Conservation (phyloP, 192 early-diverging fungal species). For the Rhizoclosmatium sp. region DNA sequence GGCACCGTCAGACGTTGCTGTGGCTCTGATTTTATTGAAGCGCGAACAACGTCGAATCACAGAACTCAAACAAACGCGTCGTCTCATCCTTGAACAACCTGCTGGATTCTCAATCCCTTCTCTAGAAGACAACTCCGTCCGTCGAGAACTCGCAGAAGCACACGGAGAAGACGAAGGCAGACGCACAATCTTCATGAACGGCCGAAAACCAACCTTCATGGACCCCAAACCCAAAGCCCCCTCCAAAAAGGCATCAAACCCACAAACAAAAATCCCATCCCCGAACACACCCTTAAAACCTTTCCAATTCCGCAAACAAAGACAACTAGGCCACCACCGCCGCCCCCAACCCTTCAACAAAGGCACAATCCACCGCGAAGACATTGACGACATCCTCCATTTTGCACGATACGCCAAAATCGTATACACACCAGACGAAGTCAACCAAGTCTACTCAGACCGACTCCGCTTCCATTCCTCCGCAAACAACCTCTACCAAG, state of each 20-base stretch:
- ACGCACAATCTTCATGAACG: slow-evolving; percentile 10
- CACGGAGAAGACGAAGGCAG: slow-evolving; percentile 26
- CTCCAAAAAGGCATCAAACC: neutral
- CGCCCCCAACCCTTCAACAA: neutral
- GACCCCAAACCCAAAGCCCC: neutral
- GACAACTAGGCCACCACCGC: neutral
- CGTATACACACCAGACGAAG: slow-evolving; percentile 44
- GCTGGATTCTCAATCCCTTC: slow-evolving; percentile 28
- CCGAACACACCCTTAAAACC: neutral
- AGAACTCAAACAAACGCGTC: slow-evolving; percentile 39
- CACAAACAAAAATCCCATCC: neutral
- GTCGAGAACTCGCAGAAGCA: slow-evolving; percentile 24
- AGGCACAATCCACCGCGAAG: slow-evolving; percentile 32
- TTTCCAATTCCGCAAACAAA: slow-evolving; percentile 8
- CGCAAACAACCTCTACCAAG: slow-evolving; percentile 45
- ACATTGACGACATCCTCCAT: slow-evolving; percentile 50
- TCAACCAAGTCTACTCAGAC: slow-evolving; percentile 22
- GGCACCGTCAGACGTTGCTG: slow-evolving; percentile 53
- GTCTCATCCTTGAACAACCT: slow-evolving; percentile 34
- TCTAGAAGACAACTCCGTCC: slow-evolving; percentile 13
- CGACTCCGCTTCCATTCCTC: slow-evolving; percentile 14
- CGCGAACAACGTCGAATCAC: slow-evolving; percentile 50
- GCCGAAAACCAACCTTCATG: slow-evolving; percentile 1
- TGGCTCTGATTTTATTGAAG: slow-evolving; percentile 54
- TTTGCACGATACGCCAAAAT: slow-evolving; percentile 52